Evolutionary conservation across 345 rosid genomes (phyloP).

Genomic region (Aurinia saxatilis): DNA sequence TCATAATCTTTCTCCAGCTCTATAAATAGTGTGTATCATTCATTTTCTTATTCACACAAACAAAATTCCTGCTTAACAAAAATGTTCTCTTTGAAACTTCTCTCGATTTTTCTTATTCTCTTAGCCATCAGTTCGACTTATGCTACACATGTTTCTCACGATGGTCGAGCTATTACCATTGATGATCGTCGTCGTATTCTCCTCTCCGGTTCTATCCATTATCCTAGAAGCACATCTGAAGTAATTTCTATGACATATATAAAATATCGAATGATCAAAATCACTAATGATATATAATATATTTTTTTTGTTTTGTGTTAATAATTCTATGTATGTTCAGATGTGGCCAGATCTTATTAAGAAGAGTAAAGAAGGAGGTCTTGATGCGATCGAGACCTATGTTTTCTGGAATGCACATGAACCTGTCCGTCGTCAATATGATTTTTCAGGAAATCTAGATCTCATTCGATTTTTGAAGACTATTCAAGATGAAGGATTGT

Average conservation of each 20-base stretch:
- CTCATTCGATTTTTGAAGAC: conserved; percentile 39
- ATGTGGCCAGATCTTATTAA: too few relatives aligned
- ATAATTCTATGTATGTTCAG: conserved; percentile 11
- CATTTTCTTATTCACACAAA: not conserved
- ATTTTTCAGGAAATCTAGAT: conserved; percentile 38
- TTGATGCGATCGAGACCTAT: too few relatives aligned
- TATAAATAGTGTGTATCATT: too few relatives aligned
- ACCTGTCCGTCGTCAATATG: conserved; percentile 51
- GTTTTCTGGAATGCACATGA: too few relatives aligned
- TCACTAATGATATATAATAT: not conserved
- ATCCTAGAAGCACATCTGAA: conserved; percentile 46
- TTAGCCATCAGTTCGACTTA: not conserved
- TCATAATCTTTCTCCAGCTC: too few relatives aligned
- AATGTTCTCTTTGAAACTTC: conserved; percentile 6
- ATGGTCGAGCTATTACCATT: conserved; percentile 39
- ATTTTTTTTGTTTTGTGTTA: not conserved
- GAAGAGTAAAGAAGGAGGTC: too few relatives aligned
- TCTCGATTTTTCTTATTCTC: not conserved
- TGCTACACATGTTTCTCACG: conserved; percentile 23
- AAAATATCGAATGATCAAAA: not conserved
- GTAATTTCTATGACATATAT: not conserved
- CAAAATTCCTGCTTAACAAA: not conserved
- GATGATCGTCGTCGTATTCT: conserved; percentile 41
- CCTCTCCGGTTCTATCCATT: conserved; percentile 44
- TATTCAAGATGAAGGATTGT: too few relatives aligned